Conservation (phyloP, 345 rosid species). For the Eucalyptus marginata region DNA sequence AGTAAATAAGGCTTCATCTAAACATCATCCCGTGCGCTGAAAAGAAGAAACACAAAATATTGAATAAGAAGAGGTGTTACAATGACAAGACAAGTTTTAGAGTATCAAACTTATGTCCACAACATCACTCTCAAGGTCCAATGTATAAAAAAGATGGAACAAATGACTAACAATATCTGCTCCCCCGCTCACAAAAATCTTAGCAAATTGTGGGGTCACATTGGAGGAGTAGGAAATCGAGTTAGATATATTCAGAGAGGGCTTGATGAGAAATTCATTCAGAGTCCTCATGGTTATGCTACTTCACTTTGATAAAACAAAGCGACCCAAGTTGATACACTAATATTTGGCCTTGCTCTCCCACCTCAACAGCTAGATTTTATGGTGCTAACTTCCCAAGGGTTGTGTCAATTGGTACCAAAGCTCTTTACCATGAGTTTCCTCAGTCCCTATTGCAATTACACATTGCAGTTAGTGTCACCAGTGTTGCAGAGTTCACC, state of each 20-base stretch:
- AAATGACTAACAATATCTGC: background rate
- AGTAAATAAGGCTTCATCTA: background rate
- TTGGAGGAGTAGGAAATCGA: background rate
- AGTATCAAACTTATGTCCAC: background rate
- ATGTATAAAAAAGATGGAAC: background rate
- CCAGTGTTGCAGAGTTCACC: background rate
- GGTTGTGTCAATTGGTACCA: background rate
- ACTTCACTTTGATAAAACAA: background rate
- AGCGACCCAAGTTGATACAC: background rate
- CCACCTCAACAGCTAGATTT: background rate
- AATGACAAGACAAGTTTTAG: background rate
- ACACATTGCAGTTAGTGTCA: background rate
- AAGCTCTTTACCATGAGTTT: background rate
- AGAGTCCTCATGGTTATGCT: background rate
- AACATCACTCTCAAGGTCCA: background rate
- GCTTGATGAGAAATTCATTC: background rate
- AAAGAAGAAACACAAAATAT: background rate
- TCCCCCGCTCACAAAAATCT: background rate
- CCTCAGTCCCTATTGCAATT: background rate
- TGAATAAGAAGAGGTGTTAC: background rate
- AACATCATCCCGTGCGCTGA: background rate
- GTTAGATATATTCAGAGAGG: background rate
- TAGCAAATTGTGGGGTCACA: background rate
- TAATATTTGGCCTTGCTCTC: background rate
- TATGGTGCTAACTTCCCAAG: background rate